A percentile compares a stretch with the other conserved stretches of the same genome.
Evolutionary conservation across 1,284 basidiomycete genomes (phyloP).

Genomic region (Xerocomus minutiporus): DNA sequence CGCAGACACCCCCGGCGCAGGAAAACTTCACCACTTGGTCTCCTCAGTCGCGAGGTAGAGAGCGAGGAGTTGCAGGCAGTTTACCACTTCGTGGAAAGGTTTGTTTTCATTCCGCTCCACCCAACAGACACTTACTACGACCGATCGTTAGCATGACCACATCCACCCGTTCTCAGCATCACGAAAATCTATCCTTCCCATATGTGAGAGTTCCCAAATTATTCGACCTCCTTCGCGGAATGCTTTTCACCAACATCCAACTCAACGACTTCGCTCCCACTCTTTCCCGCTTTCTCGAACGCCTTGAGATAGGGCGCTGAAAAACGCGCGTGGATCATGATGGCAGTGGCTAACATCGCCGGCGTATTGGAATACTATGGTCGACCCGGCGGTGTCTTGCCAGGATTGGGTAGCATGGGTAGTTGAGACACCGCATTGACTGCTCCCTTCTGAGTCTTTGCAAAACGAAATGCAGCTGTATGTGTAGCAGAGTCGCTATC

Average conservation of each 20-base stretch:
- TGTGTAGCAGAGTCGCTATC: too few relatives aligned
- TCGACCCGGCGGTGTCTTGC: conserved; percentile 65
- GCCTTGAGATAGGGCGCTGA: conserved; percentile 77
- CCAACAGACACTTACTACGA: conserved; percentile 5
- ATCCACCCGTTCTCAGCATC: conserved; percentile 83
- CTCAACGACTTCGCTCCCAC: conserved; percentile 86
- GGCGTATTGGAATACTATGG: conserved; percentile 83
- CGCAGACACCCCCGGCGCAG: conserved; percentile 84
- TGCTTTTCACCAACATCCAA: conserved; percentile 92
- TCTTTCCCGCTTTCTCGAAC: conserved; percentile 81
- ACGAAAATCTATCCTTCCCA: conserved; percentile 79
- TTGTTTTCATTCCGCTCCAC: conserved; percentile 20
- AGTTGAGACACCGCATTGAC: conserved; percentile 33
- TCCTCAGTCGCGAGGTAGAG: conserved; percentile 78
- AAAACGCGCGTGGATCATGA: conserved; percentile 94
- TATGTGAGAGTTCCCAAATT: conserved; percentile 75
- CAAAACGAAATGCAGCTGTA: conserved; percentile 34
- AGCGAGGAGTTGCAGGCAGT: conserved; percentile 82
- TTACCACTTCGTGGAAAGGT: conserved; percentile 97
- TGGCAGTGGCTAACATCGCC: conserved; percentile 82
- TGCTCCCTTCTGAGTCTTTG: conserved; percentile 42
- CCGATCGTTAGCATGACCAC: conserved; percentile 68
- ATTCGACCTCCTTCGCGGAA: conserved; percentile 89
- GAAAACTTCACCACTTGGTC: conserved; percentile 92
- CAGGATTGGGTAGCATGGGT: conserved; percentile 45